phyloP scores from a whole-genome alignment of 1,284 basidiomycete genomes.

The Grifola frondosa region DNA sequence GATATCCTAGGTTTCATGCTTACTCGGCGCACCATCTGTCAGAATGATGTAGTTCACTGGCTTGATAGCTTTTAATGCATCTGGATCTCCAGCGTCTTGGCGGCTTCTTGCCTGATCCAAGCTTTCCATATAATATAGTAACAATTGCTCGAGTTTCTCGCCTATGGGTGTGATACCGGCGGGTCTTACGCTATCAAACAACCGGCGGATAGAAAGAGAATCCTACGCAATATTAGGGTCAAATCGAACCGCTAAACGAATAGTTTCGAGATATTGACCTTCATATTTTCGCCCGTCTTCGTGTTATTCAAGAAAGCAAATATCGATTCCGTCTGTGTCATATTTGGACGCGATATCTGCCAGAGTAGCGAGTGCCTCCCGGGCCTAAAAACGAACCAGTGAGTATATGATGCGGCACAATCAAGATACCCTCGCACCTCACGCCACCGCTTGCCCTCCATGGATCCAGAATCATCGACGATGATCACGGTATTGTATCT shows the following conservation, averaged over 20 bases:
- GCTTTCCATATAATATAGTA: slow-evolving; percentile 44
- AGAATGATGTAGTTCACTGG: slow-evolving; percentile 61
- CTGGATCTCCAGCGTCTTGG: slow-evolving; percentile 29
- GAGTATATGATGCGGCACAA: background rate
- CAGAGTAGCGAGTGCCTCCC: slow-evolving; percentile 41
- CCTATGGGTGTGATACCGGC: slow-evolving; percentile 50
- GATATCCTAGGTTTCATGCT: too few relatives aligned
- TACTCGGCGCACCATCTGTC: slow-evolving; percentile 61
- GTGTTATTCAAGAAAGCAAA: slow-evolving; percentile 47
- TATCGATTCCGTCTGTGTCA: slow-evolving; percentile 50
- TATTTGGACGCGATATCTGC: slow-evolving; percentile 44
- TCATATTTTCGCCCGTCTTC: slow-evolving; percentile 34
- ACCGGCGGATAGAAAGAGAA: slow-evolving; percentile 30
- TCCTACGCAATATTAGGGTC: slow-evolving; percentile 23
- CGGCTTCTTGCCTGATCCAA: slow-evolving; percentile 40
- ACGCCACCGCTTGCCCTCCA: slow-evolving; percentile 47
- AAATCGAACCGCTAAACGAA: background rate
- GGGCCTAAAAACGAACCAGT: slow-evolving; percentile 33
- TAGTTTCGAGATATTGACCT: slow-evolving; percentile 25
- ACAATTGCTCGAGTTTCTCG: slow-evolving; percentile 44
- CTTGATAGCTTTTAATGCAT: slow-evolving; percentile 40
- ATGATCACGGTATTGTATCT: slow-evolving; percentile 54
- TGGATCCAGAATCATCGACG: slow-evolving; percentile 61
- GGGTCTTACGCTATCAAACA: slow-evolving; percentile 47
- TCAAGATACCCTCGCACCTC: slow-evolving; percentile 35